These are phyloP conservation scores for Dactylonectria estremocensis DNA, from an alignment of 2,329 filamentous ascomycete genomes.

Conservation along the genomic window DNA sequence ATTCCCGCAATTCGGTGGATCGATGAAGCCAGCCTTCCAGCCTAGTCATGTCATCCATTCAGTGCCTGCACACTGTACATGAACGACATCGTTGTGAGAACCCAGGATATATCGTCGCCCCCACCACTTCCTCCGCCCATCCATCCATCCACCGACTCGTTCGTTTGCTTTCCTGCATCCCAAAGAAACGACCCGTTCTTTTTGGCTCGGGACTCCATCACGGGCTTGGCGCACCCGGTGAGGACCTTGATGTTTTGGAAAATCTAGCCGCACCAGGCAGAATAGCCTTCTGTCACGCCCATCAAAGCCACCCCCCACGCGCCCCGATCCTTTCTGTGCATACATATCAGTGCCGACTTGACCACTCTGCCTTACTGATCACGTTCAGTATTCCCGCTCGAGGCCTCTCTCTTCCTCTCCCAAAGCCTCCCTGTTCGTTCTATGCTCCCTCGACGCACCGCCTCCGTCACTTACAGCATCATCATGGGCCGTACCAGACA, in stretches of 20 bases:
- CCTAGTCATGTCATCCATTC: constrained; percentile 19
- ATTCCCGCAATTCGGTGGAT: background rate
- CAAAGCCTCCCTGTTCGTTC: background rate
- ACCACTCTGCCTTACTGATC: background rate
- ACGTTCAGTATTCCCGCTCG: background rate
- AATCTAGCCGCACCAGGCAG: constrained; percentile 13
- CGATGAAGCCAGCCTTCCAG: background rate
- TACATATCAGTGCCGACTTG: constrained; percentile 6
- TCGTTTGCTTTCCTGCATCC: background rate
- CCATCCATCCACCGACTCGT: too few species aligned
- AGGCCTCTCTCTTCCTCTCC: background rate
- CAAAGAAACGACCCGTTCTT: too few species aligned
- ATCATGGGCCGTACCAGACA: constrained; percentile 37
- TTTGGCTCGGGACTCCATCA: background rate
- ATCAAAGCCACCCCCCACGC: constrained; percentile 23
- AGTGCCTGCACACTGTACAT: constrained; percentile 3
- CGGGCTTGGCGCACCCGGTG: constrained; percentile 23
- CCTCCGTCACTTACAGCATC: constrained; percentile 3
- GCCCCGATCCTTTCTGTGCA: background rate
- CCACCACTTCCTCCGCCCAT: background rate
- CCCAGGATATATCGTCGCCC: background rate
- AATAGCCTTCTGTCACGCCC: background rate
- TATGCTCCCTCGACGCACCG: constrained; percentile 19
- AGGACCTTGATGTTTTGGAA: constrained; percentile 28
- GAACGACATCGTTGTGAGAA: constrained; percentile 16